phyloP scores from a whole-genome alignment of 2,329 filamentous ascomycete species.

The Domatiomyces globalis region DNA sequence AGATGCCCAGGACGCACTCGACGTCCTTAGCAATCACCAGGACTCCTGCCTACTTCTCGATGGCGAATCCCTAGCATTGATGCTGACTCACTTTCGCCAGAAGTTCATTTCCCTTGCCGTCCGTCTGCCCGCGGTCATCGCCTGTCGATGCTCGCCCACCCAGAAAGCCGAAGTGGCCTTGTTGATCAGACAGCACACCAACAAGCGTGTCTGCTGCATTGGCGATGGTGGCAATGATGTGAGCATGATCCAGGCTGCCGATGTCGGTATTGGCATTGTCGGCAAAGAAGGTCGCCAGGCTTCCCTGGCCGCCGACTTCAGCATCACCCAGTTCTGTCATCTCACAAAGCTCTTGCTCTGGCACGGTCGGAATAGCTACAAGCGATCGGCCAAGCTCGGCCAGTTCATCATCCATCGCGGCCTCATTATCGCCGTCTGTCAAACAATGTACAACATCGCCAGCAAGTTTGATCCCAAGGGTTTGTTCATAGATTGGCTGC shows the following conservation, averaged over 20 bases:
- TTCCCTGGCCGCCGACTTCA: constrained; percentile 88
- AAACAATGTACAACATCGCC: constrained; percentile 94
- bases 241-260: constrained; percentile 96
- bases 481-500: constrained; percentile 88
- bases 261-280: constrained; percentile 94
- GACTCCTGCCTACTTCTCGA: constrained; percentile 88
- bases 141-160: constrained; percentile 89
- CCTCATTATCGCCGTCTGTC: constrained; percentile 85
- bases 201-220: constrained; percentile 93
- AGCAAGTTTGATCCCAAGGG: constrained; percentile 86
- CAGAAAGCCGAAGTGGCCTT: constrained; percentile 91
- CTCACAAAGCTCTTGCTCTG: constrained; percentile 94
- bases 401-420: constrained; percentile 98
- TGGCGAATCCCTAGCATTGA: constrained; percentile 72
- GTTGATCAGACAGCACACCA: constrained; percentile 79
- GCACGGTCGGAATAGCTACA: constrained; percentile 97
- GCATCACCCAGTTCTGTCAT: constrained; percentile 88
- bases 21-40: constrained; percentile 71
- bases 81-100: constrained; percentile 66
- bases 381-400: constrained; percentile 82
- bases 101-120: constrained; percentile 85
- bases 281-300: constrained; percentile 96
- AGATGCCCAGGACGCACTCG: constrained; percentile 71
- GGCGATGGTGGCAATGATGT: constrained; percentile 98
- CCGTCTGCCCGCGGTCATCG: constrained; percentile 76